Conservation (phyloP, 352 stramenopile species). For the Pythium aristosporum region DNA sequence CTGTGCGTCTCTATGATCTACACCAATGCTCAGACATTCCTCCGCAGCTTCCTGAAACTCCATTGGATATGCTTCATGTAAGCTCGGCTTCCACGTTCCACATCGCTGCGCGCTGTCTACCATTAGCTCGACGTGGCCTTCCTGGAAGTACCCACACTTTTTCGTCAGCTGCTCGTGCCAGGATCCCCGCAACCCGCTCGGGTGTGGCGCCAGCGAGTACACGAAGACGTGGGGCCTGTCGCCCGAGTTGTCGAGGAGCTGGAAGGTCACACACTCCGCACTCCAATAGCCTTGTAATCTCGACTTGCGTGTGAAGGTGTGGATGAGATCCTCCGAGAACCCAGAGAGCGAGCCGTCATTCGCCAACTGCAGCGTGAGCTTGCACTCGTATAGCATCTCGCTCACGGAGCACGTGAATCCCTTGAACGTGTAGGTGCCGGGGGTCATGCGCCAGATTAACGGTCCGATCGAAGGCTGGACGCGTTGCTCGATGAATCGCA, state of each 20-base stretch:
- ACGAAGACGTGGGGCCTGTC: constrained; percentile 10
- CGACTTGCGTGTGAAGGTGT: constrained; percentile 43
- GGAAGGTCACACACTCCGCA: constrained; percentile 17
- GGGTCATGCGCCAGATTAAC: constrained; percentile 36
- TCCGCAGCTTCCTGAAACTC: constrained; percentile 15
- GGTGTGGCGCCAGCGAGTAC: constrained; percentile 18
- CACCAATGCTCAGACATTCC: constrained; percentile 5
- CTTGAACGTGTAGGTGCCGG: constrained; percentile 49
- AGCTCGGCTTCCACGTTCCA: constrained; percentile 3
- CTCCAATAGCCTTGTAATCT: constrained; percentile 43
- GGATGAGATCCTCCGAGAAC: constrained; percentile 44
- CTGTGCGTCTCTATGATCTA: background rate
- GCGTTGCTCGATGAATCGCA: constrained; percentile 13
- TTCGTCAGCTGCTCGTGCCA: constrained; percentile 18
- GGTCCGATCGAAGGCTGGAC: constrained; percentile 7
- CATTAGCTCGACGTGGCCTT: constrained; percentile 17
- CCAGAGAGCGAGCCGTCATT: constrained; percentile 36
- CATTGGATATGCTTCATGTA: constrained; percentile 7
- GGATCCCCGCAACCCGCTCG: constrained; percentile 14
- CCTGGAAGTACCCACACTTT: constrained; percentile 19
- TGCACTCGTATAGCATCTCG: constrained; percentile 73
- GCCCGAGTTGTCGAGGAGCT: constrained; percentile 12
- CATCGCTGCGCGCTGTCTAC: background rate
- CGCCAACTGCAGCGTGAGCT: constrained; percentile 42
- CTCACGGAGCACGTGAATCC: constrained; percentile 58